These are phyloP conservation scores for Eucalyptus urophylla DNA, from an alignment of 345 rosid genomes.

Conservation along the genomic window DNA sequence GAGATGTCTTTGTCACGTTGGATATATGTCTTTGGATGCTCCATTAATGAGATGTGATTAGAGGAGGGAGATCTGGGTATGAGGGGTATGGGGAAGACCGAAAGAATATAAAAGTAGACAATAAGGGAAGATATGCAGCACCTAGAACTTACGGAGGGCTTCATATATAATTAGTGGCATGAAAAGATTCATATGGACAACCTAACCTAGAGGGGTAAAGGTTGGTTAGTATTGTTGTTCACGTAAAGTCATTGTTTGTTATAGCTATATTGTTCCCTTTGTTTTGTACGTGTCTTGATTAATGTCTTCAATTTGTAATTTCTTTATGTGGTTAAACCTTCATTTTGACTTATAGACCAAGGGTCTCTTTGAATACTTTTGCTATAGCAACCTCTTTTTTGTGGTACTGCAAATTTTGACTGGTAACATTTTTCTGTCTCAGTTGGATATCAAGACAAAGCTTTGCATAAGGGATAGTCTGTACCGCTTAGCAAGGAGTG, in stretches of 20 bases:
- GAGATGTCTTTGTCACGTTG: not conserved
- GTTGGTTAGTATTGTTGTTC: not conserved
- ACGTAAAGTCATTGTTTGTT: not conserved
- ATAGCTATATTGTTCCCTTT: not conserved
- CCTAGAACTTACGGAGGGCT: not conserved
- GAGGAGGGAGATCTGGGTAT: not conserved
- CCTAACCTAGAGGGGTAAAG: not conserved
- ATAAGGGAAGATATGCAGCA: not conserved
- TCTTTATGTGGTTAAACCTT: not conserved
- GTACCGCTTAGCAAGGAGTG: constrained; percentile 86
- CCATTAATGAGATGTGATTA: not conserved
- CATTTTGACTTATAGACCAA: not conserved
- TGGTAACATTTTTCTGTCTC: not conserved
- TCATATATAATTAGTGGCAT: not conserved
- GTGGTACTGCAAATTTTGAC: not conserved
- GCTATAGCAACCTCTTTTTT: not conserved
- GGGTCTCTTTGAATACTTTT: not conserved
- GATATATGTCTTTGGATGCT: not conserved
- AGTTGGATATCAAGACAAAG: constrained; percentile 89
- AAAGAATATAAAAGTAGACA: not conserved
- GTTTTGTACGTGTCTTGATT: not conserved
- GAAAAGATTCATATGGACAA: not conserved
- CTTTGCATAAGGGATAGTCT: constrained; percentile 89
- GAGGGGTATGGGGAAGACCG: not conserved
- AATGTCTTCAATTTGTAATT: not conserved